Evolutionary conservation across 148 eudicot genomes (phyloP).

Genomic region (Dysphania ambrosioides): DNA sequence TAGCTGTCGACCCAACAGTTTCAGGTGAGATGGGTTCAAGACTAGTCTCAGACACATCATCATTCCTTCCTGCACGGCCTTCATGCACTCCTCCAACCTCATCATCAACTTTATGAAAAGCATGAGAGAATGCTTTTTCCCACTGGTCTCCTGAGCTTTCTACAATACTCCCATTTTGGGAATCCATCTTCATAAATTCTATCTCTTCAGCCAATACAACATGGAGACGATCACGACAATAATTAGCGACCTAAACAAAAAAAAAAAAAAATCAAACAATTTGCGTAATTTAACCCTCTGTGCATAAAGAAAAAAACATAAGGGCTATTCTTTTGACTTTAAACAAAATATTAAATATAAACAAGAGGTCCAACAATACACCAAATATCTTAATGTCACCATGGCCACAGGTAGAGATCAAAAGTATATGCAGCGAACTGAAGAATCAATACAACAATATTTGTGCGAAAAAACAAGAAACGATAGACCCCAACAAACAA

Average conservation of each 20-base stretch:
- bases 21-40: conserved; percentile 44
- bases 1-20: conserved; percentile 59
- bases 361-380: not conserved
- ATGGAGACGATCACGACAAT: conserved; percentile 51
- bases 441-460: not conserved
- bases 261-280: not conserved
- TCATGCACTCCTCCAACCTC: conserved; percentile 39
- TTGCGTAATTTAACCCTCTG: conserved; percentile 1
- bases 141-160: conserved; percentile 31
- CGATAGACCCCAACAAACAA: too few species aligned
- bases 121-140: conserved; percentile 37
- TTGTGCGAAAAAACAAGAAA: too few species aligned
- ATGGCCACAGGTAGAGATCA: not conserved
- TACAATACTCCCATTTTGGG: conserved; percentile 18
- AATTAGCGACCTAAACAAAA: conserved; percentile 42
- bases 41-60: conserved; percentile 19
- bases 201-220: conserved; percentile 43
- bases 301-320: not conserved
- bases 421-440: not conserved
- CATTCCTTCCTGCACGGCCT: conserved; percentile 15
- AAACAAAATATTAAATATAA: too few species aligned
- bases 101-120: conserved; percentile 47
- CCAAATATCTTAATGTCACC: not conserved
- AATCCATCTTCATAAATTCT: conserved; percentile 26
- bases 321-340: not conserved